phyloP scores from a whole-genome alignment of 495 filamentous ascomycete genomes.

The Aspergillus taichungensis region DNA sequence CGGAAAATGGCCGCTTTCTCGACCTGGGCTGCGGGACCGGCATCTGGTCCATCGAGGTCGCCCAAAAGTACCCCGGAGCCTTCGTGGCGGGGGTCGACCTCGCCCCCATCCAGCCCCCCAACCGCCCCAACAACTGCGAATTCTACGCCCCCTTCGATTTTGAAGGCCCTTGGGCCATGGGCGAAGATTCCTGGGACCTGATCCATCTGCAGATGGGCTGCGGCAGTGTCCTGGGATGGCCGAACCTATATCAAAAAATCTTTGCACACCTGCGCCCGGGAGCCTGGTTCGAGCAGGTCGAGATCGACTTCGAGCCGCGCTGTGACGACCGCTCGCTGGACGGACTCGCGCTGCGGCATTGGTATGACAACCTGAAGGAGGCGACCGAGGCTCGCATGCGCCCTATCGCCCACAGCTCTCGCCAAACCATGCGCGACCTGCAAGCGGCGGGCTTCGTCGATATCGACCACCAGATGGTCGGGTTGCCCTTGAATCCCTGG shows the following conservation, averaged over 20 bases:
- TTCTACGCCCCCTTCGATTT: constrained; percentile 63
- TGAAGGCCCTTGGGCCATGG: constrained; percentile 71
- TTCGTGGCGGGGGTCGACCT: constrained; percentile 71
- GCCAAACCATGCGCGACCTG: constrained; percentile 52
- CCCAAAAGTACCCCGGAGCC: constrained; percentile 52
- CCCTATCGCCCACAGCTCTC: constrained; percentile 57
- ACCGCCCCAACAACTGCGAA: constrained; percentile 61
- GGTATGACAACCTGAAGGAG: constrained; percentile 61
- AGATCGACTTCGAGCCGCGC: constrained; percentile 77
- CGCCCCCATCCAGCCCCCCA: constrained; percentile 68
- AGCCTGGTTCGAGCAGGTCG: constrained; percentile 83
- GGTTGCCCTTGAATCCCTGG: constrained; percentile 74
- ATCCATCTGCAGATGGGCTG: constrained; percentile 77
- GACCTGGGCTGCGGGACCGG: constrained; percentile 87
- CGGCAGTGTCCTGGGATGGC: constrained; percentile 76
- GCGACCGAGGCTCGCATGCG: constrained; percentile 59
- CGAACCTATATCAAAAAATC: constrained; percentile 59
- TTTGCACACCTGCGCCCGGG: constrained; percentile 76
- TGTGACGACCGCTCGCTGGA: constrained; percentile 61
- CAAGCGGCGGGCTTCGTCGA: constrained; percentile 73
- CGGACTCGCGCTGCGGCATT: constrained; percentile 44
- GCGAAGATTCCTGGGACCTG: constrained; percentile 71
- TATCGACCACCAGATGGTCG: constrained; percentile 64
- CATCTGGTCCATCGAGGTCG: constrained; percentile 86
- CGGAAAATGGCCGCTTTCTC: constrained; percentile 49